These are phyloP conservation scores for Yamadazyma sp. DNA, from an alignment of 805 yeast genomes.

Conservation along the genomic window DNA sequence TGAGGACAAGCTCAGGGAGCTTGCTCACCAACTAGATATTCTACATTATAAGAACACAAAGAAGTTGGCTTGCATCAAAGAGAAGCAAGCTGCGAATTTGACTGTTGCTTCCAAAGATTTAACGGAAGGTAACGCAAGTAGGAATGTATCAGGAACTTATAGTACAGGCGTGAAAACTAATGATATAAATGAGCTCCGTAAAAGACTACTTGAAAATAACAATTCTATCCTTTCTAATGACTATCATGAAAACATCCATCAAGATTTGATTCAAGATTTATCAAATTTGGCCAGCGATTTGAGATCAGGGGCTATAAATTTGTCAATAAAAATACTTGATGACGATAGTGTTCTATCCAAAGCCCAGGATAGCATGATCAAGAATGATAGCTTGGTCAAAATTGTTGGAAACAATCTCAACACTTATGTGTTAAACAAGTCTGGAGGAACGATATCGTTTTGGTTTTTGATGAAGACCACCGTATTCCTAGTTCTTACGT, in stretches of 20 bases:
- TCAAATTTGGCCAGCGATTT: conserved; percentile 47
- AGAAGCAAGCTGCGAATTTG: not conserved
- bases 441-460: conserved; percentile 41
- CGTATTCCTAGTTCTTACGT: conserved; percentile 24
- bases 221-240: conserved; percentile 22
- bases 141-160: not conserved
- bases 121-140: not conserved
- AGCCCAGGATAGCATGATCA: conserved; percentile 35
- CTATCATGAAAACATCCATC: conserved; percentile 47
- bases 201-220: conserved; percentile 10
- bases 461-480: conserved; percentile 37
- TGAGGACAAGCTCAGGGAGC: conserved; percentile 10
- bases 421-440: conserved; percentile 36
- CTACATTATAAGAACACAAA: conserved; percentile 2
- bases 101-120: not conserved
- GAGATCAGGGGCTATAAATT: conserved; percentile 46
- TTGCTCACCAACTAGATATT: conserved; percentile 12
- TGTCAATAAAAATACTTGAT: conserved; percentile 35
- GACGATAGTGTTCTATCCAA: conserved; percentile 34
- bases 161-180: conserved; percentile 6
- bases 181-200: conserved; percentile 12
- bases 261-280: conserved; percentile 48
- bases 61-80: not conserved
- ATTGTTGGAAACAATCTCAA: conserved; percentile 38
- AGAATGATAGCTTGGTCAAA: conserved; percentile 29